Conservation (phyloP, 345 rosid species). For the Noccaea bulbosa region DNA sequence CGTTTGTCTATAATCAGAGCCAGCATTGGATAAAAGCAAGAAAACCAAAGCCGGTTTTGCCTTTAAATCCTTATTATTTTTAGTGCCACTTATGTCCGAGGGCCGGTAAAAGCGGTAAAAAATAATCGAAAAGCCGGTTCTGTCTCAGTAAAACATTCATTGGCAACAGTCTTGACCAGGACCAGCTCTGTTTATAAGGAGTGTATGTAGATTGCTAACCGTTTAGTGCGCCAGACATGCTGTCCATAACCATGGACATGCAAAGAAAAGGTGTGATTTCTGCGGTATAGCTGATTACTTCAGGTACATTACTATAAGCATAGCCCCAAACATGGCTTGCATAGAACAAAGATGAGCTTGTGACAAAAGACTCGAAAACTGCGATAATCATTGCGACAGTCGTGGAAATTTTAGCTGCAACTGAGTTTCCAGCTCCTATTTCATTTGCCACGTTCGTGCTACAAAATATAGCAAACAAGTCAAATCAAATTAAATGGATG, state of each 20-base stretch:
- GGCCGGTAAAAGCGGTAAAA: no score
- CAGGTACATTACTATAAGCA: conserved; percentile 13
- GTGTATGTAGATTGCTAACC: background rate
- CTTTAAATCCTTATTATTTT: no score
- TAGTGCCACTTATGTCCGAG: no score
- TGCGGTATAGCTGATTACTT: conserved; percentile 18
- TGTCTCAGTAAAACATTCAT: no score
- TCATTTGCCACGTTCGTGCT: conserved; percentile 24
- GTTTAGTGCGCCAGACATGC: conserved; percentile 10
- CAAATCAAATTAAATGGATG: background rate
- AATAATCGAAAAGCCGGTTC: no score
- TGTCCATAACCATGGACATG: conserved; percentile 35
- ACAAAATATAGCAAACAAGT: background rate
- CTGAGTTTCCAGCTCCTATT: conserved; percentile 19
- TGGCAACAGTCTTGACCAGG: no score
- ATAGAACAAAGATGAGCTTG: conserved; percentile 16
- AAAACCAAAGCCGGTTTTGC: no score
- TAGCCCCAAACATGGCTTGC: conserved; percentile 13
- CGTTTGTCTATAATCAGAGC: no score
- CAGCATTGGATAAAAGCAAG: no score
- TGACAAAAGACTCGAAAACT: conserved; percentile 3
- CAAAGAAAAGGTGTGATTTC: conserved; percentile 32
- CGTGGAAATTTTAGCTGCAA: conserved; percentile 9
- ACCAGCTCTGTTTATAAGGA: background rate
- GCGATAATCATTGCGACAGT: conserved; percentile 2